Evolutionary conservation across 176 grass and related monocot species (phyloP), one percentile per base, ranked within the genome.

Genomic region (Rhipidocladum racemiflorum): DNA sequence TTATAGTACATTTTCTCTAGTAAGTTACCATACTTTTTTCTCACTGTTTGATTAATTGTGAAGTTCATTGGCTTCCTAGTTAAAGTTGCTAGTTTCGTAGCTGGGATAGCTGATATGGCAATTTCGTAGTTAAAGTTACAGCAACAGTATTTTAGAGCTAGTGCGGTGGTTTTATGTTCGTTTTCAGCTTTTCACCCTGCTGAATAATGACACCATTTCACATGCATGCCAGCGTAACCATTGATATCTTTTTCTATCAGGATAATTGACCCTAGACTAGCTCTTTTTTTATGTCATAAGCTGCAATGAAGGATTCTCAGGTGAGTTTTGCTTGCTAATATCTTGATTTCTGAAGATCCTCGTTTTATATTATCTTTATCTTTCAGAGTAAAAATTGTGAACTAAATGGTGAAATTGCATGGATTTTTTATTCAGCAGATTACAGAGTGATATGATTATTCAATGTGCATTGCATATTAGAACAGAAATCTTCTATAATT

Each of bases 271-370:
- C 25, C 18, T 62, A 50, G 27, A 45, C 29, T 78, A 35, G 45
- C 49, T 72, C 28, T 46, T 51, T 76, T 76, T 83, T 74, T 74
- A 70, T 75, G 53, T 56, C 57, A 81, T 83, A 83, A 82, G 60
- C 87, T 89, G 64, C 70, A 80, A 92, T 89, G 90, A 92, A 92
- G 84, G 85, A 86, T 60, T 81, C 80, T 53, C 87, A 92, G 72
- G 90, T 89, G 70, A 72, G 71, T 72, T 54, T 70, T 70, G 30
- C 59, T 65, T n/a, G 23, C 70, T 84, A 18, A 28, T 79, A 27
- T 61, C 55, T 53, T 75, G 6, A 23, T 2, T 56, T 10, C 21
- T 23, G 7, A 56, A 56, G 54, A 10, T 23, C 54, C 54, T 56
- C 21, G 23, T 56, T 56, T 56, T 56, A 23, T 56, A 56, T n/a